Evolutionary conservation across 768 basidiomycete species (phyloP).

Genomic region (Sistotremastrum suecicum): DNA sequence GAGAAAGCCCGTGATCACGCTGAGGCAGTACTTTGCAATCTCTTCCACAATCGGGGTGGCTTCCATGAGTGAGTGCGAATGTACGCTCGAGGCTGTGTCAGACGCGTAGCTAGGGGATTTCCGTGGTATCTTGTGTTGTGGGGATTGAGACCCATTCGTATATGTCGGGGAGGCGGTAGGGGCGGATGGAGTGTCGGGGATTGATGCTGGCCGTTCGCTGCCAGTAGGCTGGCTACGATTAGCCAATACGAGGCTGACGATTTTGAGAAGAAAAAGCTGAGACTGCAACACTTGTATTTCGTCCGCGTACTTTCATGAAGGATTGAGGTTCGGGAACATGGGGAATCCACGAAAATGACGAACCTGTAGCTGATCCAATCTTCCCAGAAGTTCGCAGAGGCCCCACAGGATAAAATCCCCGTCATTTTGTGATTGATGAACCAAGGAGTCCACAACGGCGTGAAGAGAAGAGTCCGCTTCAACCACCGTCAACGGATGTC

Average conservation of each 20-base stretch:
- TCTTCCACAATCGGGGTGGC: constrained; percentile 65
- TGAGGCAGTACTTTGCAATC: constrained; percentile 68
- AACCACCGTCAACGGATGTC: constrained; percentile 52
- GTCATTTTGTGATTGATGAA: constrained; percentile 66
- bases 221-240: constrained; percentile 53
- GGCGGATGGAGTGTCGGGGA: constrained; percentile 21
- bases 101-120: constrained; percentile 9
- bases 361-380: constrained; percentile 50
- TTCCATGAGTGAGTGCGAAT: constrained; percentile 29
- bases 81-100: constrained; percentile 27
- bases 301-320: neutral
- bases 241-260: constrained; percentile 63
- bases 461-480: constrained; percentile 66
- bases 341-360: constrained; percentile 9
- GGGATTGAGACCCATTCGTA: constrained; percentile 13
- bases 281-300: constrained; percentile 66
- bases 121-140: neutral
- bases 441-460: constrained; percentile 63
- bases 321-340: constrained; percentile 2
- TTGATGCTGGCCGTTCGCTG: constrained; percentile 14
- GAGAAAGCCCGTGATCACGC: constrained; percentile 72
- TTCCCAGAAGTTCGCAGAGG: constrained; percentile 64
- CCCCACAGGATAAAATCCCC: constrained; percentile 71
- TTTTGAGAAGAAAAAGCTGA: constrained; percentile 74
- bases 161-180: constrained; percentile 19